A percentile compares a stretch with the other conserved stretches of the same genome.
Conservation (phyloP, 805 yeast species). For the Cephaloascus albidus region DNA sequence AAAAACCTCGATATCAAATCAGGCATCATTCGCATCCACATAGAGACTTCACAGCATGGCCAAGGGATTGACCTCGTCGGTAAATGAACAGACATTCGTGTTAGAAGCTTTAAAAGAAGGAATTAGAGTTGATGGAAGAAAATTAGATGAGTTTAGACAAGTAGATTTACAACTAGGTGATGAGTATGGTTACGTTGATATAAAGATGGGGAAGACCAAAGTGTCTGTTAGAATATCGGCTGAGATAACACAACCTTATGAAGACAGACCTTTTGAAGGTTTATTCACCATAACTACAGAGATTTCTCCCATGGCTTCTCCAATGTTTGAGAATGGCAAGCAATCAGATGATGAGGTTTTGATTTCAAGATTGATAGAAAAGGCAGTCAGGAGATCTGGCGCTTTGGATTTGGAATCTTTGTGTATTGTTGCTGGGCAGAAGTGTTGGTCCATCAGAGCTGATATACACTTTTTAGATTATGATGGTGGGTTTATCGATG, state of each 20-base stretch:
- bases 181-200: constrained; percentile 76
- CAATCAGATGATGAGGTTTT: constrained; percentile 75
- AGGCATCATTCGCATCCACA: too few species aligned
- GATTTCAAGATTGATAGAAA: constrained; percentile 77
- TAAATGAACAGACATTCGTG: constrained; percentile 54
- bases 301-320: constrained; percentile 82
- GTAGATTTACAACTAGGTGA: constrained; percentile 57
- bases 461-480: constrained; percentile 83
- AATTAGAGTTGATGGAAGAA: constrained; percentile 61
- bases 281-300: constrained; percentile 77
- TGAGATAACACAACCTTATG: constrained; percentile 69
- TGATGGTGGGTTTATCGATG: constrained; percentile 91
- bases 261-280: constrained; percentile 93
- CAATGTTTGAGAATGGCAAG: constrained; percentile 67
- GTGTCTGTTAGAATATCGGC: constrained; percentile 62
- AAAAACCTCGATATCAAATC: too few species aligned
- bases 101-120: constrained; percentile 54
- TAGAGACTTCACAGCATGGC: too few species aligned
- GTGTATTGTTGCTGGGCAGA: constrained; percentile 84
- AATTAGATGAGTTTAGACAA: constrained; percentile 52
- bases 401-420: constrained; percentile 86
- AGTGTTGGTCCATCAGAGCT: constrained; percentile 87
- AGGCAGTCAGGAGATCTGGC: constrained; percentile 82
- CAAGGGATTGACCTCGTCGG: constrained; percentile 50
- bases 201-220: constrained; percentile 64